These are phyloP conservation scores for Dichomitus squalens DNA, from an alignment of 1,284 basidiomycete genomes.

Conservation along the genomic window DNA sequence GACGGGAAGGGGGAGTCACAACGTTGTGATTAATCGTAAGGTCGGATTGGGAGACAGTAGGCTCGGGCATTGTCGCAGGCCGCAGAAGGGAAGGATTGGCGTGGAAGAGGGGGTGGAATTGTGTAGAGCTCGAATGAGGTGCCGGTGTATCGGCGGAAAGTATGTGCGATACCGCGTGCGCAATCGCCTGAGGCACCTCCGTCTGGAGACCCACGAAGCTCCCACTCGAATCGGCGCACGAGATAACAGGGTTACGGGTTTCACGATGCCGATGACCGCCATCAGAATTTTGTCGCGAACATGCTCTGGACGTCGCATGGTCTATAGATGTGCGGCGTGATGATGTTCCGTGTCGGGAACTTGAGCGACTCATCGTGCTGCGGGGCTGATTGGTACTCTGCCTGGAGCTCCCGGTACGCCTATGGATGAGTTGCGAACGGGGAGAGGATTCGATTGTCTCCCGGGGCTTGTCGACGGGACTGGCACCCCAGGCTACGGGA, in stretches of 20 bases:
- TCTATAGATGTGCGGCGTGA: not conserved
- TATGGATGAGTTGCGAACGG: not conserved
- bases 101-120: no score
- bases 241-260: not conserved
- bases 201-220: no score
- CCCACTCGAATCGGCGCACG: not conserved
- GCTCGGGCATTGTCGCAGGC: no score
- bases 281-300: not conserved
- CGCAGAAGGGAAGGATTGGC: no score
- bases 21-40: no score
- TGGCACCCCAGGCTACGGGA: not conserved
- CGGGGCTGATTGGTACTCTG: not conserved
- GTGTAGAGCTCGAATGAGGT: no score
- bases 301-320: not conserved
- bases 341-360: not conserved
- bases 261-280: not conserved
- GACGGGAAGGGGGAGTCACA: no score
- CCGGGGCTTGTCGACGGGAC: not conserved
- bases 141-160: not conserved
- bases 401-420: not conserved
- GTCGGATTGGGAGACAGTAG: no score
- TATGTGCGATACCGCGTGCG: no score
- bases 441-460: not conserved
- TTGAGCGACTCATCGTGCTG: not conserved
- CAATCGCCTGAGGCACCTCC: not conserved